A percentile compares a stretch with the other conserved stretches of the same genome.
phyloP scores from a whole-genome alignment of 2,329 filamentous ascomycete genomes.

The Sclerotinia minor region DNA sequence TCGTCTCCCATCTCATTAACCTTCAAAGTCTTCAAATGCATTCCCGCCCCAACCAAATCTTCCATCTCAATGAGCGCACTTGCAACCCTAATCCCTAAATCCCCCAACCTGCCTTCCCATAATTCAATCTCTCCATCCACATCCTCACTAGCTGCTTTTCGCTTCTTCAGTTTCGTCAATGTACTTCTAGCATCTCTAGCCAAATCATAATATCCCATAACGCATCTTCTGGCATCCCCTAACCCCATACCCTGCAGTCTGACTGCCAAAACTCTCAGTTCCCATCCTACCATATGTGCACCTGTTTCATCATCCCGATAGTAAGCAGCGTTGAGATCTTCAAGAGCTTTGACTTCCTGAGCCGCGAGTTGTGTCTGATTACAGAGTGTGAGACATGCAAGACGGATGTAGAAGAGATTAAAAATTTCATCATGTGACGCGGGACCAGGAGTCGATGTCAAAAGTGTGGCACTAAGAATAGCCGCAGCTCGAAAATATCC shows the following conservation, averaged over 20 bases:
- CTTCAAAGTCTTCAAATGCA: conserved; percentile 66
- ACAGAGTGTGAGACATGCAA: conserved; percentile 79
- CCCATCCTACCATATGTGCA: conserved; percentile 79
- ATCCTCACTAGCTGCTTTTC: conserved; percentile 10
- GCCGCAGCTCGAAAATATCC: conserved; percentile 83
- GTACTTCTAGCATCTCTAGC: conserved; percentile 71
- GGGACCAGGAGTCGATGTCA: conserved; percentile 56
- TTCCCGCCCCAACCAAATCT: conserved; percentile 75
- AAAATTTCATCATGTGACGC: conserved; percentile 68
- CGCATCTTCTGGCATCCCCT: conserved; percentile 76
- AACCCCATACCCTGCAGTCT: conserved; percentile 84
- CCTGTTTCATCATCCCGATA: conserved; percentile 57
- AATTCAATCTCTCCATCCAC: conserved; percentile 50
- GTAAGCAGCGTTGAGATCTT: conserved; percentile 58
- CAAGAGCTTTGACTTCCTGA: conserved; percentile 64
- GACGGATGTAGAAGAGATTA: conserved; percentile 73
- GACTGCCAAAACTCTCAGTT: conserved; percentile 77
- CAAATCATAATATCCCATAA: conserved; percentile 90
- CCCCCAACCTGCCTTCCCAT: conserved; percentile 72
- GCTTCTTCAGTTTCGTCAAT: conserved; percentile 51
- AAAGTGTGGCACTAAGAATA: conserved; percentile 61
- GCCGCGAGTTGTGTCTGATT: conserved; percentile 68
- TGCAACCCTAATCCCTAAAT: conserved; percentile 69
- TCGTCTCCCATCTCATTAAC: conserved; percentile 42
- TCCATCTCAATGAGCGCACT: conserved; percentile 80